These are phyloP conservation scores for Amanita rubescens DNA, from an alignment of 768 basidiomycete species.

Conservation along the genomic window DNA sequence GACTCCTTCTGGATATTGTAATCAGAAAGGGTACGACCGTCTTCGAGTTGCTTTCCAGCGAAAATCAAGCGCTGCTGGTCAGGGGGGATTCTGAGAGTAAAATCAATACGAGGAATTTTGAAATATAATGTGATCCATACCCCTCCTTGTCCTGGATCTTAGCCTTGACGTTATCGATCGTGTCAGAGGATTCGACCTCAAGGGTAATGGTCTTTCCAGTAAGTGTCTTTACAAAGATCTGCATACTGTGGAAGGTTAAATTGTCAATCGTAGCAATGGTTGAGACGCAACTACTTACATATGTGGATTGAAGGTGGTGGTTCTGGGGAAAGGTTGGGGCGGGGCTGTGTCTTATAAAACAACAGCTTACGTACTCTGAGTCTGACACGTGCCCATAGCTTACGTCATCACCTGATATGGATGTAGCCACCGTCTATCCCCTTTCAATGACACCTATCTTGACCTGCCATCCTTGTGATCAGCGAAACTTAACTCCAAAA, in stretches of 20 bases:
- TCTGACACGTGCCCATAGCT: no score
- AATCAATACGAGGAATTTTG: not conserved
- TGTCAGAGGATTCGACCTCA: constrained; percentile 69
- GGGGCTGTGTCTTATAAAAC: not conserved
- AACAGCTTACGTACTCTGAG: not conserved
- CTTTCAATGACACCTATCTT: no score
- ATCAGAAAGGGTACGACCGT: constrained; percentile 39
- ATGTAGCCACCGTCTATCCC: no score
- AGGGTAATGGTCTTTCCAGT: constrained; percentile 65
- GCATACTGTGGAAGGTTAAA: no score
- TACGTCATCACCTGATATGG: no score
- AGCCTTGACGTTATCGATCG: constrained; percentile 68
- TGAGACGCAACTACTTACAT: not conserved
- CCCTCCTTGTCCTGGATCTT: constrained; percentile 79
- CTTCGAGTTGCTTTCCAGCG: constrained; percentile 40
- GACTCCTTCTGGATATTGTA: constrained; percentile 69
- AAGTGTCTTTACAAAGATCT: constrained; percentile 38
- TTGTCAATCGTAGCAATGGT: no score
- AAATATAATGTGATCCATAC: constrained; percentile 1
- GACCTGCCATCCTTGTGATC: no score
- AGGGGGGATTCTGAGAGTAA: constrained; percentile 20
- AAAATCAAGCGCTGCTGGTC: constrained; percentile 61
- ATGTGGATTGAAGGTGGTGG: constrained; percentile 10
- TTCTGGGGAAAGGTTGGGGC: constrained; percentile 9
- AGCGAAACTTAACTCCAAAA: no score